Percentiles rank a stretch among this genome's conserved stretches.
phyloP scores from a whole-genome alignment of 805 yeast species.

The Starmerella potacharoeniae region DNA sequence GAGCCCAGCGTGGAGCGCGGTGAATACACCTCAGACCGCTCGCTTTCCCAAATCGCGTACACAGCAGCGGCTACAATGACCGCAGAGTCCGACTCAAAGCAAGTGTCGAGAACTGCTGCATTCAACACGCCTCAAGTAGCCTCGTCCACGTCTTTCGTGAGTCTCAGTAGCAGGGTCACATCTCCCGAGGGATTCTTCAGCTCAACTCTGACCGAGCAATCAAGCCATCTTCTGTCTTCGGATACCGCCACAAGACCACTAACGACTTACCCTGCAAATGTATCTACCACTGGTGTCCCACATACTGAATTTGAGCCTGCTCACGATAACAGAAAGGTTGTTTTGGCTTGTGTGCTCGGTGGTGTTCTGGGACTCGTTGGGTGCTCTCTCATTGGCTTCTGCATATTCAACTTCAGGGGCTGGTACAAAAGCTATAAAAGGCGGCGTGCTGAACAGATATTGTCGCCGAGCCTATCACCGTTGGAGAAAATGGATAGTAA shows the following conservation, averaged over 20 bases:
- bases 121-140: too few species aligned
- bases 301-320: not conserved
- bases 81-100: not conserved
- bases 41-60: not conserved
- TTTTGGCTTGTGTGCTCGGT: conserved; percentile 11
- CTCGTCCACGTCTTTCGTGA: too few species aligned
- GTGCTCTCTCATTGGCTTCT: conserved; percentile 5
- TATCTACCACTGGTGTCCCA: not conserved
- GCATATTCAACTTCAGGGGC: conserved; percentile 1
- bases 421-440: not conserved
- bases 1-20: not conserved
- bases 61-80: not conserved
- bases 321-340: not conserved
- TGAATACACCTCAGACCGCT: not conserved
- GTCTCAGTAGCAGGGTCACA: conserved; percentile 1
- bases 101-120: not conserved
- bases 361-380: conserved; percentile 11
- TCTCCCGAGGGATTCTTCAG: not conserved
- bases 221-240: not conserved
- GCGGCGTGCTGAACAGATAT: not conserved
- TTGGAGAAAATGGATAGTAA: conserved; percentile 2
- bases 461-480: not conserved
- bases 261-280: not conserved
- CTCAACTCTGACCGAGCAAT: conserved; percentile 10
- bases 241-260: not conserved